Conservation (phyloP, 257 asterid species). For the Sherardia arvensis region DNA sequence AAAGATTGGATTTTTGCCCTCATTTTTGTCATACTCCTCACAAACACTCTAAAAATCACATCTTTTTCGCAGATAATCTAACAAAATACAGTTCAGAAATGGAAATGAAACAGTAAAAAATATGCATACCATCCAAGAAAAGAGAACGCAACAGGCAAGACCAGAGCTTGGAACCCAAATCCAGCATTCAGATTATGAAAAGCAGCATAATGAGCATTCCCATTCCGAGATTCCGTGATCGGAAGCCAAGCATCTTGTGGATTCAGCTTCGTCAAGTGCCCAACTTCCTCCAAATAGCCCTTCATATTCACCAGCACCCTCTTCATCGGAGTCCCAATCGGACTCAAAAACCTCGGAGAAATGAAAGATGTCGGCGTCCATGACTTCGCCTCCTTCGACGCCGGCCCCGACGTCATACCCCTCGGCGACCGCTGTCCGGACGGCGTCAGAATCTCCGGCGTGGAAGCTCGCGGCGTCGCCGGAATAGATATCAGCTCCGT, state of each 20-base stretch:
- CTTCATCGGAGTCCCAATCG: slow-evolving; percentile 98
- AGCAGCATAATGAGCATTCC: slow-evolving; percentile 93
- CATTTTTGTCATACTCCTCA: background rate
- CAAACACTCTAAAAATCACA: background rate
- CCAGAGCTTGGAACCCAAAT: slow-evolving; percentile 87
- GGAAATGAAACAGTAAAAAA: background rate
- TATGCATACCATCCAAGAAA: slow-evolving; percentile 84
- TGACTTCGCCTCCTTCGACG: slow-evolving; percentile 50
- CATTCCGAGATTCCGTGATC: slow-evolving; percentile 91
- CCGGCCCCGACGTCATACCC: slow-evolving; percentile 24
- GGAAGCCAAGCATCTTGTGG: slow-evolving; percentile 99
- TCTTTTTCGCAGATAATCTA: background rate
- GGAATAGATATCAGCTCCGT: slow-evolving; percentile 95
- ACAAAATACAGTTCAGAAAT: slow-evolving; percentile 3
- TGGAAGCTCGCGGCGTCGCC: slow-evolving; percentile 92
- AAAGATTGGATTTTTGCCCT: slow-evolving; percentile 3
- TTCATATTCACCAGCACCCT: slow-evolving; percentile 88
- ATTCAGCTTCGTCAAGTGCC: slow-evolving; percentile 88
- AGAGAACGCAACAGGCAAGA: slow-evolving; percentile 90
- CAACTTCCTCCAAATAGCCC: slow-evolving; percentile 88
- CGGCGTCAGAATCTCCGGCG: slow-evolving; percentile 91
- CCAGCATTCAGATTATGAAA: slow-evolving; percentile 97
- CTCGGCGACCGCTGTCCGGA: slow-evolving; percentile 90
- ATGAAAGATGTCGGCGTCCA: slow-evolving; percentile 98
- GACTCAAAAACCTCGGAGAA: slow-evolving; percentile 90